Conservation (phyloP, 257 asterid genomes). For the Anisodus acutangulus region DNA sequence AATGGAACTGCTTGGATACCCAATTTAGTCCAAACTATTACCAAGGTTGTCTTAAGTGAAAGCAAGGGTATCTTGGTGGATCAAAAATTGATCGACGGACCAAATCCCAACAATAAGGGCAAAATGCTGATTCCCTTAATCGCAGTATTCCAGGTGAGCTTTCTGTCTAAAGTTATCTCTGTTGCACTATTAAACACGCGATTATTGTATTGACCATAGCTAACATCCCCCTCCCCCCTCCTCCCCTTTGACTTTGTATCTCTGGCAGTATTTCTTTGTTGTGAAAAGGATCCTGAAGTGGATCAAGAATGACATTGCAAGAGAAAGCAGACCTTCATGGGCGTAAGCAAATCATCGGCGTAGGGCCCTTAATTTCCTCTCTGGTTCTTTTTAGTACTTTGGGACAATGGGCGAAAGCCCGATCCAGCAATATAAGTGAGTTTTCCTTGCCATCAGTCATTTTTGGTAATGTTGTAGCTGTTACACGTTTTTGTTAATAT, state of each 20-base stretch:
- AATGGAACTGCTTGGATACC: constrained; percentile 85
- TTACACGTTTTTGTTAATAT: constrained; percentile 16
- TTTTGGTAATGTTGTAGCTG: constrained; percentile 15
- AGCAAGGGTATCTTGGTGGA: constrained; percentile 69
- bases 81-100: constrained; percentile 85
- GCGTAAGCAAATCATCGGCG: constrained; percentile 29
- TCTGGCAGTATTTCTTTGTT: constrained; percentile 64
- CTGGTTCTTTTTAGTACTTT: not conserved
- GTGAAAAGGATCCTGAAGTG: constrained; percentile 67
- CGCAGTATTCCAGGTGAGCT: constrained; percentile 72
- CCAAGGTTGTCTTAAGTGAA: constrained; percentile 60
- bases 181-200: not conserved
- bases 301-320: constrained; percentile 63
- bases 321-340: constrained; percentile 36
- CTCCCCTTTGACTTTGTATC: not conserved
- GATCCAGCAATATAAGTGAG: too few relatives aligned
- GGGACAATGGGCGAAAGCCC: too few relatives aligned
- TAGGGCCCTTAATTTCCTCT: constrained; percentile 29
- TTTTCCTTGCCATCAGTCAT: not conserved
- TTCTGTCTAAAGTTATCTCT: not conserved
- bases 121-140: constrained; percentile 74
- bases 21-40: constrained; percentile 57
- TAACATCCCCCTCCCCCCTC: too few relatives aligned
- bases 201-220: not conserved
- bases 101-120: constrained; percentile 77